phyloP scores from a whole-genome alignment of 192 early-diverging fungal species.

The Podila minutissima region DNA sequence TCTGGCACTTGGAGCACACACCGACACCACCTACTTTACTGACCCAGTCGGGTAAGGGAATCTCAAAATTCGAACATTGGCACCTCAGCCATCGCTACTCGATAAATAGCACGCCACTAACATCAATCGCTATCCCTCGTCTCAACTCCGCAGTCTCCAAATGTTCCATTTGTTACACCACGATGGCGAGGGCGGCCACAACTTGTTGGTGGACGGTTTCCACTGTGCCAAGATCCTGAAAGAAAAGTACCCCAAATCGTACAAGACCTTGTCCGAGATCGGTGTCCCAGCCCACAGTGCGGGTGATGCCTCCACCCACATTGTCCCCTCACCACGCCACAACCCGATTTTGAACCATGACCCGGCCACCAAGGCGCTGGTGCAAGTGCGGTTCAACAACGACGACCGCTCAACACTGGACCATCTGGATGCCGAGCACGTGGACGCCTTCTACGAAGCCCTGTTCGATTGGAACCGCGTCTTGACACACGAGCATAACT shows the following conservation, averaged over 20 bases:
- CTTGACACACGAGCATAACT: conserved; percentile 62
- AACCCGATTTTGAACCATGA: conserved; percentile 76
- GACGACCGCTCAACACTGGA: conserved; percentile 78
- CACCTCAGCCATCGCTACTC: too few species aligned
- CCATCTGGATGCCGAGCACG: conserved; percentile 51
- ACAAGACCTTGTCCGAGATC: conserved; percentile 67
- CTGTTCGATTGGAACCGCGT: conserved; percentile 73
- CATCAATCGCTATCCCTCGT: not conserved
- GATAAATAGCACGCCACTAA: not conserved
- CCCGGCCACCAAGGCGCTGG: conserved; percentile 58
- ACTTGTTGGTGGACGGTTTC: conserved; percentile 85
- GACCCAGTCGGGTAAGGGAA: conserved; percentile 75
- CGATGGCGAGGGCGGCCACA: conserved; percentile 75
- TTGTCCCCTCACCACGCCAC: conserved; percentile 66
- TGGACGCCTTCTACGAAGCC: conserved; percentile 76
- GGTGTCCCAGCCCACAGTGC: conserved; percentile 76
- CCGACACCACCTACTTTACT: conserved; percentile 89
- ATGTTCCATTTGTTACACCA: conserved; percentile 83
- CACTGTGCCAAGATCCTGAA: conserved; percentile 72
- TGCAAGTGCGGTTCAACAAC: conserved; percentile 86
- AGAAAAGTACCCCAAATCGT: conserved; percentile 62
- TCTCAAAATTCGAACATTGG: not conserved
- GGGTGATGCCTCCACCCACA: conserved; percentile 72
- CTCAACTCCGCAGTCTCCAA: conserved; percentile 63
- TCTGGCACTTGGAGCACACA: conserved; percentile 79